These are phyloP conservation scores for Vigna trinervia DNA, from an alignment of 306 rosid species.

Conservation along the genomic window DNA sequence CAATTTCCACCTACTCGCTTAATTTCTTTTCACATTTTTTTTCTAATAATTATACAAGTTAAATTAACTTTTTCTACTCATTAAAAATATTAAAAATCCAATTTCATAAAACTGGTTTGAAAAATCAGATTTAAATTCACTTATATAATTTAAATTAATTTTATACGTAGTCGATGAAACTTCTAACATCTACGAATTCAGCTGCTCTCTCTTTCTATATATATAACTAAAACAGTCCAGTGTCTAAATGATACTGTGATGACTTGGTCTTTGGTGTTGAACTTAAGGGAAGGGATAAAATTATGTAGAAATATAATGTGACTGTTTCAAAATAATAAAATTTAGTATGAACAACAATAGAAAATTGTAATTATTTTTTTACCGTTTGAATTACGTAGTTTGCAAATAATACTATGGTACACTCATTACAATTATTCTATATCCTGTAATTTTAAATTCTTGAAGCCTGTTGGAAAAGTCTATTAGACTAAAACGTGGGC, in stretches of 20 bases:
- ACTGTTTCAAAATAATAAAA: neutral
- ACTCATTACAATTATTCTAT: neutral
- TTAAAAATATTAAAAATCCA: too few species aligned
- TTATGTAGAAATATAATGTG: neutral
- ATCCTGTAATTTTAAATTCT: neutral
- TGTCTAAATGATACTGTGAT: too few species aligned
- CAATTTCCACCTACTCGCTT: conserved; percentile 41
- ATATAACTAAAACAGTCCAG: too few species aligned
- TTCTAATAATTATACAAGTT: too few species aligned
- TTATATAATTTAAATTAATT: too few species aligned
- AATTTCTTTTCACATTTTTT: conserved; percentile 33
- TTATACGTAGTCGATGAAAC: too few species aligned
- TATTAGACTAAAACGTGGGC: conserved; percentile 14
- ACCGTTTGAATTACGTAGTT: neutral
- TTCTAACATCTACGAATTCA: too few species aligned
- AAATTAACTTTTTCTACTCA: too few species aligned
- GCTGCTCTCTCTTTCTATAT: too few species aligned
- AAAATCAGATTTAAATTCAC: too few species aligned
- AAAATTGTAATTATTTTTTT: neutral
- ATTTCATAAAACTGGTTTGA: too few species aligned
- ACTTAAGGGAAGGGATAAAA: conserved; percentile 8
- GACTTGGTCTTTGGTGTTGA: conserved; percentile 38
- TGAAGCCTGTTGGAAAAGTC: conserved; percentile 2
- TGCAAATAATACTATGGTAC: neutral
- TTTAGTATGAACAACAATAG: neutral